phyloP scores from a whole-genome alignment of 2,329 filamentous ascomycete species.

The Mycosphaerella sp. region DNA sequence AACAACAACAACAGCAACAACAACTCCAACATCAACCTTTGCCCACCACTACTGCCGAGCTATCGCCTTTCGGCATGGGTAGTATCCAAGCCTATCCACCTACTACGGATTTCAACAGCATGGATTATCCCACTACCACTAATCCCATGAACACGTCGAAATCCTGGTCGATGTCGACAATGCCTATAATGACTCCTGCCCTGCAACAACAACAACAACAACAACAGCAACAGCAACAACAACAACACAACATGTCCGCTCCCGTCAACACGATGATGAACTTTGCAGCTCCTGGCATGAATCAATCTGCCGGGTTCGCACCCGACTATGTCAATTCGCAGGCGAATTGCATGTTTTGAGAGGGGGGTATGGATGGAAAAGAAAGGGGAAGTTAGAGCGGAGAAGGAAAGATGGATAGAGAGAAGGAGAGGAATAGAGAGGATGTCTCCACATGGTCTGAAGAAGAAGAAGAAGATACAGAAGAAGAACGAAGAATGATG shows the following conservation, averaged over 20 bases:
- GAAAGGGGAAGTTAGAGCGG: too few species aligned
- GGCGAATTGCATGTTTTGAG: not conserved
- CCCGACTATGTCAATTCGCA: not conserved
- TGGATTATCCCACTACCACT: conserved; percentile 17
- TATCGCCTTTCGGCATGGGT: conserved; percentile 10
- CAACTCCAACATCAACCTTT: conserved; percentile 3
- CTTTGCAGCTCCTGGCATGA: too few species aligned
- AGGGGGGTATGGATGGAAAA: too few species aligned
- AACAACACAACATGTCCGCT: conserved; percentile 18
- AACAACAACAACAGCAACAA: conserved; percentile 3
- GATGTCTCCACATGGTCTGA: too few species aligned
- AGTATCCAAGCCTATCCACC: not conserved
- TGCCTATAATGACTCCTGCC: conserved; percentile 12
- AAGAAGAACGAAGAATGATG: too few species aligned
- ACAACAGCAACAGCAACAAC: conserved; percentile 13
- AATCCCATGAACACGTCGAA: conserved; percentile 15
- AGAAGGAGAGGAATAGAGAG: too few species aligned
- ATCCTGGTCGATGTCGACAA: conserved; percentile 10
- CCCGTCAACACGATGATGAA: conserved; percentile 4
- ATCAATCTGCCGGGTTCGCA: too few species aligned
- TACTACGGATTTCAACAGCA: conserved; percentile 16
- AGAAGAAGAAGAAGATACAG: too few species aligned
- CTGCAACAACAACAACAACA: conserved; percentile 12
- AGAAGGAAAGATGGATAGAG: too few species aligned
- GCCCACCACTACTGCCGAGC: not conserved